Conservation (phyloP, 768 basidiomycete species). For the Amanita brunnescens region DNA sequence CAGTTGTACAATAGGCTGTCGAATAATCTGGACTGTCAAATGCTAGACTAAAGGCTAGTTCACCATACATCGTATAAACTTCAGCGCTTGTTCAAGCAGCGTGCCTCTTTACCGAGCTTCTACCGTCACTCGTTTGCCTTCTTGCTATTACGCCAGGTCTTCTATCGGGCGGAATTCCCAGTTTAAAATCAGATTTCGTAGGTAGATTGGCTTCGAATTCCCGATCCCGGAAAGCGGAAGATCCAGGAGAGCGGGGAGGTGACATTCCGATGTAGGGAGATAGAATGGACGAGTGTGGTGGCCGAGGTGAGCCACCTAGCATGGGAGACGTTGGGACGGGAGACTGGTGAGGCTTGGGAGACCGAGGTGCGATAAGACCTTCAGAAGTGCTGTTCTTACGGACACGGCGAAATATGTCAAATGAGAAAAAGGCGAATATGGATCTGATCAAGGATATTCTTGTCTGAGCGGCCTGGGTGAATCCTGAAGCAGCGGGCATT, state of each 20-base stretch:
- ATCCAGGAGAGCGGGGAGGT: slow-evolving; percentile 31
- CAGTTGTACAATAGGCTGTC: not conserved
- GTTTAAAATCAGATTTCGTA: slow-evolving; percentile 25
- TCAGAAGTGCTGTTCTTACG: slow-evolving; percentile 43
- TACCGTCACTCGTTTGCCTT: slow-evolving; percentile 14
- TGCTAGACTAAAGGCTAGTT: not conserved
- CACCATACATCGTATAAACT: not conserved
- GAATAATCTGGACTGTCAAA: not conserved
- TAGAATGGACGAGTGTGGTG: slow-evolving; percentile 2
- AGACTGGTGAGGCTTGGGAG: slow-evolving; percentile 31
- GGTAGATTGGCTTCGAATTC: slow-evolving; percentile 26
- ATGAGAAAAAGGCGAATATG: slow-evolving; percentile 42
- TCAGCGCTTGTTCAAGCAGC: not conserved
- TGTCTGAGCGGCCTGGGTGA: slow-evolving; percentile 18
- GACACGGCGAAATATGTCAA: slow-evolving; percentile 31
- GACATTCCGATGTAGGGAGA: slow-evolving; percentile 13
- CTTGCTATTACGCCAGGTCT: slow-evolving; percentile 16
- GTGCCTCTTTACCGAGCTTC: slow-evolving; percentile 9
- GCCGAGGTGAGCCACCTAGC: slow-evolving; percentile 12
- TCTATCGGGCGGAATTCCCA: slow-evolving; percentile 33
- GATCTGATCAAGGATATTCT: slow-evolving; percentile 62
- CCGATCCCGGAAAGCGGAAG: slow-evolving; percentile 14
- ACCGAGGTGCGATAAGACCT: slow-evolving; percentile 63
- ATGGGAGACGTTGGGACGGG: slow-evolving; percentile 23
- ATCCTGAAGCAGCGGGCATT: slow-evolving; percentile 27